These are phyloP conservation scores for Eucalyptus regnans DNA, from an alignment of 345 rosid species.

Conservation along the genomic window DNA sequence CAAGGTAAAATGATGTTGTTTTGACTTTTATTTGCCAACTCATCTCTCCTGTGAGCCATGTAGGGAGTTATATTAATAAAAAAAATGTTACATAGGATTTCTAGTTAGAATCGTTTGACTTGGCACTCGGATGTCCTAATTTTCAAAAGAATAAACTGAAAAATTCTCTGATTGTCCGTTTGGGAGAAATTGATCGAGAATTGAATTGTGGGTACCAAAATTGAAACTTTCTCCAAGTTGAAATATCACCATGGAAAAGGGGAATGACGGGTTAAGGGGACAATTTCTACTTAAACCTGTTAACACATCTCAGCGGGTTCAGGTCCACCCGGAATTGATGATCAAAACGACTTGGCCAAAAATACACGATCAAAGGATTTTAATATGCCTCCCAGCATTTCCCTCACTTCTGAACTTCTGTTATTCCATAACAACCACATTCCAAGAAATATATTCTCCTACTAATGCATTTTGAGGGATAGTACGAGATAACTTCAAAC, in stretches of 20 bases:
- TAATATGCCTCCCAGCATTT: background rate
- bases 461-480: no score
- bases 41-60: fast-evolving
- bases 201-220: background rate
- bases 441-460: background rate
- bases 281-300: background rate
- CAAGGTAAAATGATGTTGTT: fast-evolving
- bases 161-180: background rate
- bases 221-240: background rate
- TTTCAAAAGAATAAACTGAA: no score
- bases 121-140: fast-evolving
- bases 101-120: fast-evolving
- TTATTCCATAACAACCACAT: background rate
- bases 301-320: background rate
- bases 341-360: background rate
- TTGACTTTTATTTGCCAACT: fast-evolving
- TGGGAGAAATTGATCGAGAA: background rate
- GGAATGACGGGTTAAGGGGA: background rate
- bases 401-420: background rate
- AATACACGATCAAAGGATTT: background rate
- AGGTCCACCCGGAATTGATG: background rate
- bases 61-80: no score
- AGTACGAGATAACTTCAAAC: fast-evolving
- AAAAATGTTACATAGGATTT: fast-evolving
- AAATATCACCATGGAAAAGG: background rate